Evolutionary conservation across 257 asterid species (phyloP).

Genomic region (Primulina tabacum): DNA sequence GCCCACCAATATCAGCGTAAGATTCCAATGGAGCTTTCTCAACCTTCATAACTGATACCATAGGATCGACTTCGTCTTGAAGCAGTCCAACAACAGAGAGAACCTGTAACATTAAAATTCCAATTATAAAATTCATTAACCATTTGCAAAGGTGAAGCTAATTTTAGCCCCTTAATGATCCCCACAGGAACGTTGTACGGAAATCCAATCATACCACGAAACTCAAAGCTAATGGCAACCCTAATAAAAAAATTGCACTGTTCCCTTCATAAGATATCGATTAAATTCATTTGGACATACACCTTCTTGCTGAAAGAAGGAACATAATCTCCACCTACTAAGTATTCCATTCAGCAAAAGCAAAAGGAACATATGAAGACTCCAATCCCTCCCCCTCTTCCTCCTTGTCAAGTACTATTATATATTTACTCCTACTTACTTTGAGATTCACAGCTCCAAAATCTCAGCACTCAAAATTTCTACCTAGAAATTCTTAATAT

Average conservation of each 20-base stretch:
- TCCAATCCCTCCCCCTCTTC: background rate
- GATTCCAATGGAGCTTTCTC: conserved; percentile 55
- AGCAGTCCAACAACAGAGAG: conserved; percentile 68
- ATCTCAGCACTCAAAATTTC: background rate
- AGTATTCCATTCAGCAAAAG: background rate
- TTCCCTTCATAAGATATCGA: background rate
- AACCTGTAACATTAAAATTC: conserved; percentile 35
- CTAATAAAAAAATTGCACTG: background rate
- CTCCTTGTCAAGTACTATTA: background rate
- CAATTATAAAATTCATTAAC: background rate
- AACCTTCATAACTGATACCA: conserved; percentile 73
- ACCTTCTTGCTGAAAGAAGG: background rate
- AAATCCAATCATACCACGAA: background rate
- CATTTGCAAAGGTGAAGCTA: conserved; percentile 5
- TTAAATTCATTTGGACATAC: background rate
- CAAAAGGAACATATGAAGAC: background rate
- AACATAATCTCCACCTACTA: background rate
- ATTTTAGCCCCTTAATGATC: background rate
- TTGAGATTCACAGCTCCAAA: conserved; percentile 3
- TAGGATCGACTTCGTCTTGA: conserved; percentile 69
- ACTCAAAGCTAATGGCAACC: too few species aligned
- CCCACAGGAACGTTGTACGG: background rate
- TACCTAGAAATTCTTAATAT: background rate
- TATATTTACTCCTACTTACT: background rate
- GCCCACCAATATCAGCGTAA: conserved; percentile 58